Conservation (phyloP, 139 green algal genomes). For the Chlamydomonas sp. region DNA sequence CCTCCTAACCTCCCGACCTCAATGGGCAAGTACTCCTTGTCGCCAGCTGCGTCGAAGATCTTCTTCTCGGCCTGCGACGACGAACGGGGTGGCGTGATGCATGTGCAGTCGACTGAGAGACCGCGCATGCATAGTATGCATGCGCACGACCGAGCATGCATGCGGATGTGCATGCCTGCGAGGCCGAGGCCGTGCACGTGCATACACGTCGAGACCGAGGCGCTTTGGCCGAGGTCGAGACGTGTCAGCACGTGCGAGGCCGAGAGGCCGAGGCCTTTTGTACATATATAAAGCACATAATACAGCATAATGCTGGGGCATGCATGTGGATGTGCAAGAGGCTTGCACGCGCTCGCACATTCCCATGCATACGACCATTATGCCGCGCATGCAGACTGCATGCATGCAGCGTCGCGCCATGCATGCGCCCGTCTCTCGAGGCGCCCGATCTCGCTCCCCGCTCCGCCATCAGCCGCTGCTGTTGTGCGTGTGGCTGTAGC, state of each 20-base stretch:
- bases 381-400: too few species aligned
- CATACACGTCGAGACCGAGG: neutral
- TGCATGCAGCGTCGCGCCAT: too few species aligned
- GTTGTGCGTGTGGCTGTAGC: neutral
- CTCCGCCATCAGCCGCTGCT: neutral
- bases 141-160: neutral
- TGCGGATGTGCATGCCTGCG: neutral
- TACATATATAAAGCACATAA: too few species aligned
- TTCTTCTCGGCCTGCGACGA: conserved; percentile 76
- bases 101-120: neutral
- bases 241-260: neutral
- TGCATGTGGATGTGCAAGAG: too few species aligned
- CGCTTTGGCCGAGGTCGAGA: neutral
- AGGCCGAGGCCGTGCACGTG: neutral
- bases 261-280: too few species aligned
- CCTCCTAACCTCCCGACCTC: conserved; percentile 28
- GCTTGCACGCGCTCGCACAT: too few species aligned
- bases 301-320: too few species aligned
- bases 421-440: too few species aligned
- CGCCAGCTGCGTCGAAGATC: conserved; percentile 73
- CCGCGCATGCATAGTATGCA: neutral
- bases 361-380: too few species aligned
- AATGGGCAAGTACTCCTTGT: conserved; percentile 98
- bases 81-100: neutral
- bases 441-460: too few species aligned